Evolutionary conservation across 495 filamentous ascomycete genomes (phyloP).

Genomic region (Penicillium maclennaniae): DNA sequence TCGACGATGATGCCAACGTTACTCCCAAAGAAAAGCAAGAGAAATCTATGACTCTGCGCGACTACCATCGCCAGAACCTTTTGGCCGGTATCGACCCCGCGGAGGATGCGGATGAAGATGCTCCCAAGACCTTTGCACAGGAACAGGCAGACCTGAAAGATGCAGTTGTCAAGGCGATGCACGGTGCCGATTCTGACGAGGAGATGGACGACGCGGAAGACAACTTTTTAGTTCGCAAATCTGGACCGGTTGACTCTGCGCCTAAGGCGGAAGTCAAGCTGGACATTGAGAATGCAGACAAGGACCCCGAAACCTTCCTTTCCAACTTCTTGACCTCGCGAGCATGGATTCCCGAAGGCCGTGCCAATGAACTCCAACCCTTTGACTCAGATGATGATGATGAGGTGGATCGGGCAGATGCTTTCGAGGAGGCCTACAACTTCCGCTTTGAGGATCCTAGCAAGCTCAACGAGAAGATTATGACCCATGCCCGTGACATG

Average conservation of each 20-base stretch:
- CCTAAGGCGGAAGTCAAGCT: conserved; percentile 46
- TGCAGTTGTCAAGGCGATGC: conserved; percentile 72
- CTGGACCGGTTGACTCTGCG: conserved; percentile 28
- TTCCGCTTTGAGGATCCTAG: conserved; percentile 90
- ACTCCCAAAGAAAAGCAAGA: conserved; percentile 53
- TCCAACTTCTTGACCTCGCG: conserved; percentile 85
- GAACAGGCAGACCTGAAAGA: conserved; percentile 81
- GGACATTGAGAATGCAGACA: conserved; percentile 74
- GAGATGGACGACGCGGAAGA: conserved; percentile 64
- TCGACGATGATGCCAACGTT: conserved; percentile 46
- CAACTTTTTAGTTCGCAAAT: conserved; percentile 62
- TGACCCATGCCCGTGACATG: conserved; percentile 82
- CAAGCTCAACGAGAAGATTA: conserved; percentile 75
- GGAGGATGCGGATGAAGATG: conserved; percentile 51
- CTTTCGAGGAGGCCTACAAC: conserved; percentile 92
- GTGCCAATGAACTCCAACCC: conserved; percentile 56
- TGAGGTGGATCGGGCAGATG: conserved; percentile 75
- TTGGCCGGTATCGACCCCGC: conserved; percentile 57
- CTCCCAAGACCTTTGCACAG: conserved; percentile 69
- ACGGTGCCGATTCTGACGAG: conserved; percentile 52
- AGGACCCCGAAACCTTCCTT: conserved; percentile 84
- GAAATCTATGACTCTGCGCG: conserved; percentile 79
- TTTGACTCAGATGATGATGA: conserved; percentile 93
- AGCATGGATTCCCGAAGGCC: conserved; percentile 73
- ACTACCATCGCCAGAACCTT: conserved; percentile 88